A percentile compares a stretch with the other conserved stretches of the same genome.
Conservation (phyloP, 2,329 filamentous ascomycete genomes). For the Xylaria sp. region DNA sequence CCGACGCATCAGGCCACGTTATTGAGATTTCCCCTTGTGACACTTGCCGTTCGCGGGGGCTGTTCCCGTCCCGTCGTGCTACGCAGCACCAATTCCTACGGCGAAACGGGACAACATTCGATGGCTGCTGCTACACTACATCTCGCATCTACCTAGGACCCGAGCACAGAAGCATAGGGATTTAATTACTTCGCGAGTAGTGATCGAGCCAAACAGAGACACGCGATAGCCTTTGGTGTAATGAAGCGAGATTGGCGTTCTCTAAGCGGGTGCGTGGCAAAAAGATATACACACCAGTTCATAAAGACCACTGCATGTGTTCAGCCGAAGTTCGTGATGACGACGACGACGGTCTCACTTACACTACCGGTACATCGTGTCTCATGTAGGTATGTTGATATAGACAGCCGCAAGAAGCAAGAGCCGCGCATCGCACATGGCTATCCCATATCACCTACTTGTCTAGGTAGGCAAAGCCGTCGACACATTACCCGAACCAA, state of each 20-base stretch:
- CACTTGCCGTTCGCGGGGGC: slow-evolving; percentile 24
- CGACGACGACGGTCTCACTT: slow-evolving; percentile 16
- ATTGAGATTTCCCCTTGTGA: slow-evolving; percentile 9
- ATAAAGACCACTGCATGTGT: slow-evolving; percentile 17
- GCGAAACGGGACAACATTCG: background rate
- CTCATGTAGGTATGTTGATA: background rate
- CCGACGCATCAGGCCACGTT: background rate
- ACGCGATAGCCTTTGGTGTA: background rate
- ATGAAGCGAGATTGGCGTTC: slow-evolving; percentile 16
- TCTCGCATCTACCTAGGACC: background rate
- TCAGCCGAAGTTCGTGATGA: slow-evolving; percentile 16
- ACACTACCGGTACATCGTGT: background rate
- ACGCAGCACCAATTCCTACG: background rate
- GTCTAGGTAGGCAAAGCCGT: slow-evolving; percentile 2
- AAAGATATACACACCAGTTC: background rate
- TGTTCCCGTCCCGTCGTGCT: background rate
- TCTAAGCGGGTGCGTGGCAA: background rate
- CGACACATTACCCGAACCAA: background rate
- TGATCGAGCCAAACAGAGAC: background rate
- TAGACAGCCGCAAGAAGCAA: background rate
- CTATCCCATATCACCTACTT: slow-evolving; percentile 22
- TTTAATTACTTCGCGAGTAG: too few species aligned
- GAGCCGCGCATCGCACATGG: slow-evolving; percentile 8
- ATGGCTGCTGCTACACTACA: background rate
- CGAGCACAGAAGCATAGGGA: background rate